Conservation (phyloP, 371 early-diverging fungal genomes). For the Sporodiniella umbellata region DNA sequence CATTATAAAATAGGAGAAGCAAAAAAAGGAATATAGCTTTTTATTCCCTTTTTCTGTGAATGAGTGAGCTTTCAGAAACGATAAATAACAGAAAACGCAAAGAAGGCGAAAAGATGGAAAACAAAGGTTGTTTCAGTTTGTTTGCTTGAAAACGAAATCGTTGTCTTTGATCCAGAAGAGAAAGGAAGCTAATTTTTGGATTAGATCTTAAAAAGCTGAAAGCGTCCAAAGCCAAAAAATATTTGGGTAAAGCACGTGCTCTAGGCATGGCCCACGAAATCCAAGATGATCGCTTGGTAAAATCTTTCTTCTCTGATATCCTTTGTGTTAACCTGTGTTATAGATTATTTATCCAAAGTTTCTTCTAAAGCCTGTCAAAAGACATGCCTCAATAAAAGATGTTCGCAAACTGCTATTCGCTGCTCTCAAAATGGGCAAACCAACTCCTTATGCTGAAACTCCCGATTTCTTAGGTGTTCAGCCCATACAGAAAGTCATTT, state of each 20-base stretch:
- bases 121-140: not conserved
- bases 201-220: not conserved
- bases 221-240: not conserved
- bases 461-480: slow-evolving; percentile 16
- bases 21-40: not conserved
- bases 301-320: not conserved
- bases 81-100: not conserved
- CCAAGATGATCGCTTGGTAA: slow-evolving; percentile 12
- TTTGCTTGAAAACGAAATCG: not conserved
- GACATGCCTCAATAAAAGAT: slow-evolving; percentile 22
- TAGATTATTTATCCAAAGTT: slow-evolving; percentile 21
- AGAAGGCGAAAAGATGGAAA: not conserved
- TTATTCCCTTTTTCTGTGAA: not conserved
- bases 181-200: not conserved
- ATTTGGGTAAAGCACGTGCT: slow-evolving; percentile 8
- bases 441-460: slow-evolving; percentile 14
- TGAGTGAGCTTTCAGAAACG: not conserved
- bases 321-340: not conserved
- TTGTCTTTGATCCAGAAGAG: no score
- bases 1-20: not conserved
- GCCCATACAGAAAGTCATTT: slow-evolving; percentile 14
- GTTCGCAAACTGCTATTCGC: slow-evolving; percentile 16
- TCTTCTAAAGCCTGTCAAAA: slow-evolving; percentile 13
- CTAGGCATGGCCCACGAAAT: slow-evolving; percentile 12
- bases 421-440: slow-evolving; percentile 11